A percentile compares a stretch with the other conserved stretches of the same genome.
Evolutionary conservation across 306 rosid genomes (phyloP).

Genomic region (Gastrolobium villosum): DNA sequence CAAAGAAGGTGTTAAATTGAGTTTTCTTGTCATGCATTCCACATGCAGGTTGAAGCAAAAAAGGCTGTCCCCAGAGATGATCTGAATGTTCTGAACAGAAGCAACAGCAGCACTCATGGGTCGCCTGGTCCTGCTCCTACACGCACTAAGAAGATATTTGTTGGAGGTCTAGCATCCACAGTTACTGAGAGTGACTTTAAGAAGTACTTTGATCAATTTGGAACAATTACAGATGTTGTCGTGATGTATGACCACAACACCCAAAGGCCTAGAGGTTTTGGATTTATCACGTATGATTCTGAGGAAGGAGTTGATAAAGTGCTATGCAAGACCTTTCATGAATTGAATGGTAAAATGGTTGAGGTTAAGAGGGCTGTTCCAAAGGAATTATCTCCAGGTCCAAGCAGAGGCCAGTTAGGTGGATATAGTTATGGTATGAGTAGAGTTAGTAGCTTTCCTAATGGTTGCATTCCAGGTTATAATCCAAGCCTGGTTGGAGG

Average conservation of each 20-base stretch:
- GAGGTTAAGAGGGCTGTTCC: slow-evolving; percentile 75
- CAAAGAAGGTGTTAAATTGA: slow-evolving; percentile 12
- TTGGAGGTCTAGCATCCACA: slow-evolving; percentile 66
- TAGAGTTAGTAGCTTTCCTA: slow-evolving; percentile 59
- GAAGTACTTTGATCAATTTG: slow-evolving; percentile 68
- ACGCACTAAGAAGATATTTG: slow-evolving; percentile 67
- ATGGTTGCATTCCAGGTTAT: slow-evolving; percentile 62
- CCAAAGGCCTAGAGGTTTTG: slow-evolving; percentile 68
- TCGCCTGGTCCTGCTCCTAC: slow-evolving; percentile 61
- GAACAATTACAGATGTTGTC: slow-evolving; percentile 67
- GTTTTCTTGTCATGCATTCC: slow-evolving; percentile 37
- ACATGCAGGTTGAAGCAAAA: slow-evolving; percentile 67
- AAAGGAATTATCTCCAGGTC: slow-evolving; percentile 60
- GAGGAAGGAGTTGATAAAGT: slow-evolving; percentile 69
- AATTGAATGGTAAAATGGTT: slow-evolving; percentile 66
- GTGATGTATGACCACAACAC: slow-evolving; percentile 73
- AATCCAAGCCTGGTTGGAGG: slow-evolving; percentile 59
- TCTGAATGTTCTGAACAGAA: slow-evolving; percentile 59
- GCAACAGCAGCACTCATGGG: slow-evolving; percentile 60
- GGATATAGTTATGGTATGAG: slow-evolving; percentile 56
- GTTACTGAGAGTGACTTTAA: slow-evolving; percentile 65
- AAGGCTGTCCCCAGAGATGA: slow-evolving; percentile 73
- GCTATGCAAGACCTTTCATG: slow-evolving; percentile 63
- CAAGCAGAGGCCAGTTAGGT: slow-evolving; percentile 63
- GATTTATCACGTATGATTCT: slow-evolving; percentile 67